Conservation (phyloP, 495 filamentous ascomycete genomes). For the Podospora fimiseda region DNA sequence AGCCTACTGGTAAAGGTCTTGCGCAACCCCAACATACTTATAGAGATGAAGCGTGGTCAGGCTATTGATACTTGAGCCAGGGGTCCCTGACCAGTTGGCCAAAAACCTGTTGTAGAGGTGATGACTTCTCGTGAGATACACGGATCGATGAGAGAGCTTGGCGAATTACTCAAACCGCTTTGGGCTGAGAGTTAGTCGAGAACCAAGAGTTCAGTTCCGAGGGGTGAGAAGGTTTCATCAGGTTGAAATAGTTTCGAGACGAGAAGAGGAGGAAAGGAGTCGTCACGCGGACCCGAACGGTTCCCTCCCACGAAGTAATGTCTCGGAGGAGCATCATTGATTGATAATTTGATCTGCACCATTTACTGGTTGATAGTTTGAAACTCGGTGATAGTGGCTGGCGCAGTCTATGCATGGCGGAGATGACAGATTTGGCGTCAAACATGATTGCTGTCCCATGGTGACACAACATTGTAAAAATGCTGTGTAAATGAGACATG, state of each 20-base stretch:
- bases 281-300: too few relatives aligned
- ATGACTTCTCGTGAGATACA: neutral
- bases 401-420: neutral
- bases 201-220: too few relatives aligned
- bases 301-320: too few relatives aligned
- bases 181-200: too few relatives aligned
- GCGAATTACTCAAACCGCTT: too few relatives aligned
- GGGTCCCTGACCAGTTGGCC: neutral
- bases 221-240: too few relatives aligned
- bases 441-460: neutral
- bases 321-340: too few relatives aligned
- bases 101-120: neutral
- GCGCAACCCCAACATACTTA: slow-evolving; percentile 19
- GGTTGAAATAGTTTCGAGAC: too few relatives aligned
- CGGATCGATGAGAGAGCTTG: too few relatives aligned
- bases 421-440: neutral
- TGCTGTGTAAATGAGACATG: neutral
- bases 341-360: too few relatives aligned
- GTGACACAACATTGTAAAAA: too few relatives aligned
- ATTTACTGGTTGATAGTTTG: neutral
- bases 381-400: neutral
- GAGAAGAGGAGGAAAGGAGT: too few relatives aligned
- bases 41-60: neutral
- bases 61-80: neutral
- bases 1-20: slow-evolving; percentile 15